Base-by-base conservation (phyloP, 169 alveolate genomes). In the Toxoplasma gondii region DNA sequence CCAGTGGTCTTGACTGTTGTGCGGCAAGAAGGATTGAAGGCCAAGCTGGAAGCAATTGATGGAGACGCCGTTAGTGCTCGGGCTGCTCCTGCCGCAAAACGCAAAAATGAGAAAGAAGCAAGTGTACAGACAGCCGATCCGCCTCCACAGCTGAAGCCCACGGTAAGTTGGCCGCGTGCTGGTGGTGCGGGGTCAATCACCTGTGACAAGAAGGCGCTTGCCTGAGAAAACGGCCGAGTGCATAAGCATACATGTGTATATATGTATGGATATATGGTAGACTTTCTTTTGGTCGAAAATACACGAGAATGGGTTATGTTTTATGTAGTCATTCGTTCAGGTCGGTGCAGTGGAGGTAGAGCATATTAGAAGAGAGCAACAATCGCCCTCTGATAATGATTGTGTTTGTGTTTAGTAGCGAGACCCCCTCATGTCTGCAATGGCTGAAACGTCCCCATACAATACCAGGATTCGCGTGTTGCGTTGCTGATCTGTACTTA, bases 101-200 rank as follows among this genome's bases (percentile, higher is more conserved):
- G 24, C 54, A 82, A 82, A 24, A 82, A 31, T 31, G 67, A 38
- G 19, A 82, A 82, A 31, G 90, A 82, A 36, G 41, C 41, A 29
- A 49, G 67, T 39, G 67, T 82, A 1, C 90, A 82, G 29, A 82
- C 90, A 24, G 64, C 19, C n/a, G 43, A 41, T 36, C 90, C 90
- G 27, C 34, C 90, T 2, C 39, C 90, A 41, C 90, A 64, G 10
- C 19, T 49, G 39, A 39, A 27, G 27, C 67, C 90, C 19, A 24
- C n/a, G 64, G 90, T 82, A 43, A 7, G 90, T 17, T 43, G 54
- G 10, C 39, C 84, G 9, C 58, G 22, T 36, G 17, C 19, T 74
- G 45, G 43, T 74, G 44, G 43, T n/a, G 84, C 58, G 58, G 58
- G 58, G 58, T 49, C 58, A 64, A 9, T 24, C 36, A 31, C 78